phyloP scores from a whole-genome alignment of 129 eudicot genomes.

The Artemisia argyi region DNA sequence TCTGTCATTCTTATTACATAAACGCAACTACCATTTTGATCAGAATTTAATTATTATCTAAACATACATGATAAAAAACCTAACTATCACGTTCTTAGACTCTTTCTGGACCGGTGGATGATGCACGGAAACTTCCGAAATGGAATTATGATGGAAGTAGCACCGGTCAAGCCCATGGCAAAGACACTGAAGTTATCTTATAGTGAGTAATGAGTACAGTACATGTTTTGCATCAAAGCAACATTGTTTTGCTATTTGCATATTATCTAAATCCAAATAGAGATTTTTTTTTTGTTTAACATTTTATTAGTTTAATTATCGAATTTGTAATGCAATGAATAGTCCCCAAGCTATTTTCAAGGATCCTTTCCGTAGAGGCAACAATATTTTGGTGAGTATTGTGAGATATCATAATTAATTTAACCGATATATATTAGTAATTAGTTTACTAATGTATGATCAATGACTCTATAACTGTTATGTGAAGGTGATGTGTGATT shows the following conservation, averaged over 20 bases:
- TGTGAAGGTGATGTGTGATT: conserved; percentile 82
- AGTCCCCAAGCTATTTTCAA: conserved; percentile 86
- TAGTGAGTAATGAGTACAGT: conserved; percentile 37
- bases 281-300: neutral
- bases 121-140: conserved; percentile 78
- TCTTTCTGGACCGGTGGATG: conserved; percentile 48
- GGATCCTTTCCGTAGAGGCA: conserved; percentile 93
- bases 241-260: neutral
- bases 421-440: neutral
- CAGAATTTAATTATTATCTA: too few relatives aligned
- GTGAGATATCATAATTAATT: neutral
- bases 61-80: too few relatives aligned
- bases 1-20: neutral
- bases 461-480: neutral
- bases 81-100: conserved; percentile 40
- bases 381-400: conserved; percentile 70
- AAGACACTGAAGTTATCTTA: conserved; percentile 80
- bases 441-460: neutral
- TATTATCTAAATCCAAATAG: neutral
- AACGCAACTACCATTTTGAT: too few relatives aligned
- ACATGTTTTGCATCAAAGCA: neutral
- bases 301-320: too few relatives aligned
- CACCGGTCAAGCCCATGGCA: conserved; percentile 86
- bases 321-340: conserved; percentile 14
- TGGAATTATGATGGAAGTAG: conserved; percentile 92